phyloP scores from a whole-genome alignment of 2,329 filamentous ascomycete genomes.

The Pseudocercospora crystallina region DNA sequence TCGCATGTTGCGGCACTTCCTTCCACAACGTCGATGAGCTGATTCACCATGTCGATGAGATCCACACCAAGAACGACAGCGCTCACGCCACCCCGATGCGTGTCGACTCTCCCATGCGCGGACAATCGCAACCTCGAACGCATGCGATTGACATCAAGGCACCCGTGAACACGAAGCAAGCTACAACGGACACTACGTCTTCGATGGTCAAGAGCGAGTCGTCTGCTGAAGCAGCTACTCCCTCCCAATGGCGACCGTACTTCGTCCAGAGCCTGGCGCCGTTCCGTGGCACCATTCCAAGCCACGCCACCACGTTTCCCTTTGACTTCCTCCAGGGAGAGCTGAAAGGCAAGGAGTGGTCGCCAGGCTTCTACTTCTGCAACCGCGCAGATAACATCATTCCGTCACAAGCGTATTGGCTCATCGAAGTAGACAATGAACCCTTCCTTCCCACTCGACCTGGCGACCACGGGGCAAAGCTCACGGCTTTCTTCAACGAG shows the following conservation, averaged over 20 bases:
- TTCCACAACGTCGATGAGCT: constrained; percentile 6
- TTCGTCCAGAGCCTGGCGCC: constrained; percentile 36
- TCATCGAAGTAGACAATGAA: constrained; percentile 39
- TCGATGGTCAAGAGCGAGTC: background rate
- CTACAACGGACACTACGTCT: background rate
- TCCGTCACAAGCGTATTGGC: constrained; percentile 42
- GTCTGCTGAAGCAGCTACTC: no score
- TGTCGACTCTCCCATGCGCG: background rate
- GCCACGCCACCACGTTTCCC: constrained; percentile 37
- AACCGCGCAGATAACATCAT: constrained; percentile 24
- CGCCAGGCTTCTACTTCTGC: constrained; percentile 43
- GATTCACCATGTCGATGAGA: constrained; percentile 11
- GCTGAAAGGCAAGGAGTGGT: constrained; percentile 42
- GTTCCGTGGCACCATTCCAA: background rate
- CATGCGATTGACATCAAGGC: constrained; percentile 9
- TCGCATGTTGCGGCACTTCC: constrained; percentile 12
- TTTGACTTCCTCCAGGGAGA: constrained; percentile 39
- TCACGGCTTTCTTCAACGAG: constrained; percentile 48
- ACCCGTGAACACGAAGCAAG: background rate
- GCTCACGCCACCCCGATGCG: background rate
- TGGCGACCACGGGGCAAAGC: constrained; percentile 47
- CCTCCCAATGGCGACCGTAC: constrained; percentile 37
- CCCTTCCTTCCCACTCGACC: constrained; percentile 44
- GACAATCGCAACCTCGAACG: background rate
- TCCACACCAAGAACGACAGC: constrained; percentile 4